A percentile compares a stretch with the other conserved stretches of the same genome.
Conservation (phyloP, 768 basidiomycete species). For the Strobilomyces dryophilus region DNA sequence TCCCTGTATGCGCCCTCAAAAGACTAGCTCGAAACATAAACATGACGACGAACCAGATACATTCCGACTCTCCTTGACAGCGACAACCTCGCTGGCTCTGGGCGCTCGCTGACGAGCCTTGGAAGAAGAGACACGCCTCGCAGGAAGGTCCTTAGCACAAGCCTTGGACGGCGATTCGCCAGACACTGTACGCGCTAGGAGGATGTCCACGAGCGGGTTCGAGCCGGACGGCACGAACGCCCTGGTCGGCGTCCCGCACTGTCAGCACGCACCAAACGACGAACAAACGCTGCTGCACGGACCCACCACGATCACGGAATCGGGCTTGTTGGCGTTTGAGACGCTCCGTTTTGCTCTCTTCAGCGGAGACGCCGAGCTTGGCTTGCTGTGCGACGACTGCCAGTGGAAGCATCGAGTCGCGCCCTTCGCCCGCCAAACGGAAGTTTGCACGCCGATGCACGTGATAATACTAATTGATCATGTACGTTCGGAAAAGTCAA, state of each 20-base stretch:
- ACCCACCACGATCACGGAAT: slow-evolving; percentile 69
- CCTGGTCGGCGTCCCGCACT: slow-evolving; percentile 24
- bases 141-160: background rate
- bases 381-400: slow-evolving; percentile 16
- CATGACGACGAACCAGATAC: slow-evolving; percentile 12
- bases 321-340: slow-evolving; percentile 60
- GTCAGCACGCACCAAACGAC: background rate
- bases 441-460: background rate
- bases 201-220: slow-evolving; percentile 49
- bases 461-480: background rate
- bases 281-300: slow-evolving; percentile 15
- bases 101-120: slow-evolving; percentile 1
- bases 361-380: slow-evolving; percentile 35
- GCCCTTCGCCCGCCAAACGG: no score
- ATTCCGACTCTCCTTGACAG: background rate
- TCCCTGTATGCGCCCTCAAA: slow-evolving; percentile 8
- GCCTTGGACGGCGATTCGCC: slow-evolving; percentile 44
- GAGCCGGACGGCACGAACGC: slow-evolving; percentile 50
- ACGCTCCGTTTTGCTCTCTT: slow-evolving; percentile 59
- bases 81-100: background rate
- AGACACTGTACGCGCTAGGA: slow-evolving; percentile 46
- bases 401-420: slow-evolving; percentile 10
- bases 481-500: no score
- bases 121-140: slow-evolving; percentile 1
- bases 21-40: background rate